Evolutionary conservation across 108 stramenopile species (phyloP).

Genomic region (Pseudonitzschia multiseries): DNA sequence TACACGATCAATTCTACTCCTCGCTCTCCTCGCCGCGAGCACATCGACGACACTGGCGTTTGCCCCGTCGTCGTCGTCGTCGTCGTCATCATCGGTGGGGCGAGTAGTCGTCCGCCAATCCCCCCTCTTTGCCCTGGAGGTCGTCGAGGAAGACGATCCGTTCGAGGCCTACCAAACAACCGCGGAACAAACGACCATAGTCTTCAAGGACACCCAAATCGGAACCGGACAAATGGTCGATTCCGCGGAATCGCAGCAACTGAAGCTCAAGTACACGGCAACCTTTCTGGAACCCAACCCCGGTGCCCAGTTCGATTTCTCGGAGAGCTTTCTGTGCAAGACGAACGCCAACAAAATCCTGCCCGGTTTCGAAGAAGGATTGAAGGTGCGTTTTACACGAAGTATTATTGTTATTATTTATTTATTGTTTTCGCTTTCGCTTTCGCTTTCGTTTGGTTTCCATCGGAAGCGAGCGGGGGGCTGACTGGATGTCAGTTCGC

Average conservation of each 20-base stretch:
- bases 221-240: slow-evolving; percentile 21
- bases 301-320: slow-evolving; percentile 20
- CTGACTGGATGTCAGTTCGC: too few species aligned
- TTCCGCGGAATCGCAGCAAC: slow-evolving; percentile 11
- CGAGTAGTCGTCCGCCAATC: background rate
- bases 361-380: slow-evolving; percentile 43
- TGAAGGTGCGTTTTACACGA: slow-evolving; percentile 12
- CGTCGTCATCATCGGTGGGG: too few species aligned
- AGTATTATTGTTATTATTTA: too few species aligned
- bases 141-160: slow-evolving; percentile 8
- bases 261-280: slow-evolving; percentile 29
- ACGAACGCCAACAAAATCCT: slow-evolving; percentile 28
- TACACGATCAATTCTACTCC: background rate
- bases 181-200: background rate
- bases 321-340: slow-evolving; percentile 22
- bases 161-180: slow-evolving; percentile 9
- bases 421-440: too few species aligned
- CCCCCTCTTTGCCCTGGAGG: slow-evolving; percentile 13
- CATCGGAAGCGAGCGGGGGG: too few species aligned
- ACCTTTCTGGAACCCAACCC: slow-evolving; percentile 8
- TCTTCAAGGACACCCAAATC: slow-evolving; percentile 18
- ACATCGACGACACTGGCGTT: background rate
- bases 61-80: background rate
- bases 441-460: too few species aligned
- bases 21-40: background rate